Evolutionary conservation across 2,329 filamentous ascomycete genomes (phyloP), one percentile per base, ranked within the genome.

Genomic region (Claviceps sp.): DNA sequence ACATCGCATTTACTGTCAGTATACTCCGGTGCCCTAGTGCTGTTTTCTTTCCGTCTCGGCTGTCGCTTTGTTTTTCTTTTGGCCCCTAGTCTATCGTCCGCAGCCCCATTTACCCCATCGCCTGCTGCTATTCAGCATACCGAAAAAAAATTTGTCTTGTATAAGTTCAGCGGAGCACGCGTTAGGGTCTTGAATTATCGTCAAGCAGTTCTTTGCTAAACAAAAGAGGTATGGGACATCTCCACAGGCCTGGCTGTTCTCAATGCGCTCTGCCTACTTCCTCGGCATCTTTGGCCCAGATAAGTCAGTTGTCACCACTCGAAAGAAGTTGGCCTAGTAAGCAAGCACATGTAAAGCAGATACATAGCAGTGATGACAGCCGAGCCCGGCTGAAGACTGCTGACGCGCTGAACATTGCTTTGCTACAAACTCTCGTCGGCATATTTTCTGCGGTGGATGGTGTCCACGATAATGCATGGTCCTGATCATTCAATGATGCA

Each of bases 1-100:
- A 88, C 59, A 72, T 89, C 55, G 82, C 76, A 7, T 73, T 75
- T 48, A 87, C 84, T 26, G 76, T 81, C 59, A 67, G 75, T 64
- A 22, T 22, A 34, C 29, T 34, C 29, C 29, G 29, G 29, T 4
- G 29, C 9, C 9, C 29, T 34, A 49, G 26, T 38, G 14, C 13
- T 14, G 20, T 34, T 39, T 22, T 49, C 34, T 22, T 46, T 46
- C 4, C 37, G 13, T 34, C 22, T 17, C 3, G 20, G 22, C 36
- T 34, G 34, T 43, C 26, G 16, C 29, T 4, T 4, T 34, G 16
- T 22, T 43, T 22, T 44, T 40, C n/a, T 17, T 42, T 42, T n/a
- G n/a, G 16, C n/a, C 7, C 16, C 39, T 17, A 16, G 14, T 39
- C 38, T 17, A 17, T 9, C 38, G 5, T 9, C 38, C 38, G 38